Evolutionary conservation across 2,329 filamentous ascomycete species (phyloP), one percentile per base, ranked within the genome.

Genomic region (Stemphylium lycopersici): DNA sequence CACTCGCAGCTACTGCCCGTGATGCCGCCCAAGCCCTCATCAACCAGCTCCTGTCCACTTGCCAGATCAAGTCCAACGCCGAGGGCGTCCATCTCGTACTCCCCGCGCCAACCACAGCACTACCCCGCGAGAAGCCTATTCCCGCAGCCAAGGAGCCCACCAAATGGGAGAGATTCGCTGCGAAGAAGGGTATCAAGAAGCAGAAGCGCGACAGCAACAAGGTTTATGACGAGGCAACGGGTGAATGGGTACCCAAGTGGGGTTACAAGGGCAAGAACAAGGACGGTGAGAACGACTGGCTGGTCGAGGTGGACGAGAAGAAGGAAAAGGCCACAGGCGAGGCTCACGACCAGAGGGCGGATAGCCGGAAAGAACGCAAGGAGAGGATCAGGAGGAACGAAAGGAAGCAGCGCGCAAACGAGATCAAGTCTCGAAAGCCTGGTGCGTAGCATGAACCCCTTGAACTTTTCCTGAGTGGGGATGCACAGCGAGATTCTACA

Each of bases 161-260:
- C 55, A 96, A 92, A 76, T 99, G 95, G 95, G 89, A 96, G 81
- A 86, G 89, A 70, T 99, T 99, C 80, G 95, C 95, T 40, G 89
- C 87, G 76, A 96, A 96, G 86, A 96, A 97, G 84, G 95, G 95
- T 51, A 98, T 99, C 79, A 90, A 90, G 80, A 87, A 87, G 77
- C 96, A 93, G 84, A 89, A 86, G 63, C 86, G 89, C 63, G 91
- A 95, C 73, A 83, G 86, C 75, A 89, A 96, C 79, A 79, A 93
- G 67, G 86, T 89, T 52, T 98, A 88, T 76, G 91, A 98, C 76
- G 90, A 96, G 77, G 86, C 83, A 55, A 90, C 81, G 29, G 90
- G 90, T 62, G 90, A 95, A 74, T 98, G 92, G 91, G 90, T 91
- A 72, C 89, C 90, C 59, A 93, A 92, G 77, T 99, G 93, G 91